phyloP scores from a whole-genome alignment of 495 filamentous ascomycete genomes.

The Choiromyces venosus region DNA sequence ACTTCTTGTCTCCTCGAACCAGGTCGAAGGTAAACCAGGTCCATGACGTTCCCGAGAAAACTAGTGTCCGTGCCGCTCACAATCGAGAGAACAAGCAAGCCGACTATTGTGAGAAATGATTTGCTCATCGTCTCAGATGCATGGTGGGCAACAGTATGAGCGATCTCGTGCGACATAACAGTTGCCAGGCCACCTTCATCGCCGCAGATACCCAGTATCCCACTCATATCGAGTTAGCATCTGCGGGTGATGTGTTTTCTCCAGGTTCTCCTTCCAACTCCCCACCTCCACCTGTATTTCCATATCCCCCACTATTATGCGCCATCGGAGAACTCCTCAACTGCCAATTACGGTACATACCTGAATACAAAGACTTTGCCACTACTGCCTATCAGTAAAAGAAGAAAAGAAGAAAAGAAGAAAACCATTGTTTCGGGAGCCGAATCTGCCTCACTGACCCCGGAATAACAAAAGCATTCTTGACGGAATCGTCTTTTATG shows the following conservation, averaged over 20 bases:
- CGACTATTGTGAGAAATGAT: conserved; percentile 52
- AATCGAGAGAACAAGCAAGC: conserved; percentile 51
- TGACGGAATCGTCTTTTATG: conserved; percentile 56
- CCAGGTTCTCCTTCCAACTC: not conserved
- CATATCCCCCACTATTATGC: not conserved
- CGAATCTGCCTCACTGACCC: conserved; percentile 47
- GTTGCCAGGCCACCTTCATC: conserved; percentile 74
- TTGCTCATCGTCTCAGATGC: conserved; percentile 67
- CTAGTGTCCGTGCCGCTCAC: conserved; percentile 62
- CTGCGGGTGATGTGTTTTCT: not conserved
- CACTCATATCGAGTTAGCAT: conserved; percentile 42
- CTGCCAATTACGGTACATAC: conserved; percentile 50
- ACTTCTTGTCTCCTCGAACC: conserved; percentile 66
- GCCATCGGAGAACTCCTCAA: not conserved
- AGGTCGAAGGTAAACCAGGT: conserved; percentile 62
- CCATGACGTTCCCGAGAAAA: conserved; percentile 52
- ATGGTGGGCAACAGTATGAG: conserved; percentile 83
- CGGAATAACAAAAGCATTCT: conserved; percentile 87
- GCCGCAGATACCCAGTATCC: conserved; percentile 67
- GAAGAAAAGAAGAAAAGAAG: not conserved
- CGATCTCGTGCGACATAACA: conserved; percentile 81
- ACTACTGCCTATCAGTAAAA: conserved; percentile 40
- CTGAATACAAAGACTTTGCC: conserved; percentile 93
- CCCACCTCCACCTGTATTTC: not conserved
- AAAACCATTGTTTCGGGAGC: not conserved